phyloP scores from a whole-genome alignment of 2,329 filamentous ascomycete genomes.

The Cladophialophora immunda region DNA sequence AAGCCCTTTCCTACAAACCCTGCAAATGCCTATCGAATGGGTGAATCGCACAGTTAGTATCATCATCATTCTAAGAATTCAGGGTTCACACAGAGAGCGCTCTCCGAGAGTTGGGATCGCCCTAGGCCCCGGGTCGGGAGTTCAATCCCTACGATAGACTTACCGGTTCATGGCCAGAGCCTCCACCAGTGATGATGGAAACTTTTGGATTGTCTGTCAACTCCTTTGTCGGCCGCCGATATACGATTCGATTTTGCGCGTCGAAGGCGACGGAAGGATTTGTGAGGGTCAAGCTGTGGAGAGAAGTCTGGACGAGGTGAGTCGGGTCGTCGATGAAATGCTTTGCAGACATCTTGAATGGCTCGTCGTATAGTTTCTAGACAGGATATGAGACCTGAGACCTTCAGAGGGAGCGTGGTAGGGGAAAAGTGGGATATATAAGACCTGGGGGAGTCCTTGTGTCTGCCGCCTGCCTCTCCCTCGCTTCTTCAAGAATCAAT shows the following conservation, averaged over 20 bases:
- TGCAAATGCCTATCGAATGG: constrained; percentile 71
- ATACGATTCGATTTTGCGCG: constrained; percentile 81
- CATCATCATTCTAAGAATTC: background rate
- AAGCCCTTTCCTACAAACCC: constrained; percentile 85
- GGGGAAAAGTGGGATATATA: constrained; percentile 2
- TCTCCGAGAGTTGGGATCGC: background rate
- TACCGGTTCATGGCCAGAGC: constrained; percentile 83
- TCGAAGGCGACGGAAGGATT: constrained; percentile 87
- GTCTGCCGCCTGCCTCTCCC: constrained; percentile 10
- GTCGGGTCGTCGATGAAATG: constrained; percentile 49
- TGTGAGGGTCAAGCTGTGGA: constrained; percentile 78
- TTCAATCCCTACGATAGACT: background rate
- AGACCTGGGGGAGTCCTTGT: constrained; percentile 13
- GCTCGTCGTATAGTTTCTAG: background rate
- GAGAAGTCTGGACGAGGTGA: constrained; percentile 78
- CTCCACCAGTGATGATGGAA: constrained; percentile 86
- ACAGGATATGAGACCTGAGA: constrained; percentile 6
- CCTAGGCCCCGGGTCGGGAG: background rate
- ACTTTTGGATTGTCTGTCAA: constrained; percentile 67
- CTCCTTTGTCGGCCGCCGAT: constrained; percentile 67
- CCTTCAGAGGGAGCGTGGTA: background rate
- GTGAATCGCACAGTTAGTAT: background rate
- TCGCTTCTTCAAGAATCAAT: constrained; percentile 20
- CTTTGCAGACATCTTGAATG: constrained; percentile 22
- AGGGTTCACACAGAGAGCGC: background rate